Evolutionary conservation across 1,284 basidiomycete genomes (phyloP), one percentile per base, ranked within the genome.

Genomic region (Rhodotorula sp.): DNA sequence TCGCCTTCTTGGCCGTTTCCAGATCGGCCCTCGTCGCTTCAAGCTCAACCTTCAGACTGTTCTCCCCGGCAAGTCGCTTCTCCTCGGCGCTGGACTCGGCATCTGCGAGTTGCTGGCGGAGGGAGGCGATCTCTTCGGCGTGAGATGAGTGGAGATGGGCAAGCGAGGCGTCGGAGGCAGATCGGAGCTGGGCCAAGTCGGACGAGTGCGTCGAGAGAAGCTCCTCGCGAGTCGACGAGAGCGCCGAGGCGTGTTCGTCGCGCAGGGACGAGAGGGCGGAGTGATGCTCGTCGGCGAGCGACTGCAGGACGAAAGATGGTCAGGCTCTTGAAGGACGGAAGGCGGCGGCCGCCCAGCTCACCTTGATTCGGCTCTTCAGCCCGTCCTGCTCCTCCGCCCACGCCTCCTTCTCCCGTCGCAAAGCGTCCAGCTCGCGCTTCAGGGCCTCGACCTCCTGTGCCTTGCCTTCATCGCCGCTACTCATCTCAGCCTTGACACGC

Each of bases 21-120:
- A 92, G 86, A 77, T 91, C 90, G 0, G 51, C 90, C 76, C 88
- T 86, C 0, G 90, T 90, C 15, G 89, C 90, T 10, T 67, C 65
- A 20, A 91, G 84, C 76, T 92, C 89, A 49, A 90, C 80, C 54
- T 49, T 11, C 34, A 53, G n/a, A 22, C 22, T 27, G 20, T 10
- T 29, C 10, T 36, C 44, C 19, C 34, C 56, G 29, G 58, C 55
- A 2, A 62, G 46, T n/a, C 29, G 39, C 20, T 48, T 44, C 39
- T 36, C 32, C 29, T 47, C 49, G 20, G 54, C 53, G 11, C 46
- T 27, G 7, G 48, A 48, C 29, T 24, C 20, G 32, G 53, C 34
- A 3, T 30, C 30, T 10, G 66, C 68, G 5, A 46, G 22, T 10
- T 59, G 52, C 8, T 52, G 55, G 6, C 30, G 39, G 3, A 71